Evolutionary conservation across 345 rosid genomes (phyloP).

Genomic region (Hypericum perforatum): DNA sequence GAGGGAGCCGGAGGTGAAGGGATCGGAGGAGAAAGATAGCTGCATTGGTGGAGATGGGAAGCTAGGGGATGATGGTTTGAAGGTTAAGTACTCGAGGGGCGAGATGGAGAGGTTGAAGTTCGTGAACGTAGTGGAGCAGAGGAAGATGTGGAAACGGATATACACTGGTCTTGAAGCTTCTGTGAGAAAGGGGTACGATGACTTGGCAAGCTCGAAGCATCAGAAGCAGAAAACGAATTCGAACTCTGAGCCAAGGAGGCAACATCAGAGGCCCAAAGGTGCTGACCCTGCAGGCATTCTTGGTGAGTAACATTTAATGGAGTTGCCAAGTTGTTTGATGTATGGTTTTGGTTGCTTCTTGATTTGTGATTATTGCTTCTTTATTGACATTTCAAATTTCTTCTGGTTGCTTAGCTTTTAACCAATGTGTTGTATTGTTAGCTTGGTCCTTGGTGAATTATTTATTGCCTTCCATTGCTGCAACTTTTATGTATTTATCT

Average conservation of each 20-base stretch:
- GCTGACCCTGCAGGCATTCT: conserved; percentile 25
- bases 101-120: conserved; percentile 74
- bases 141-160: conserved; percentile 48
- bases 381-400: too few species aligned
- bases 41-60: conserved; percentile 15
- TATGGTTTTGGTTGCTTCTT: background rate
- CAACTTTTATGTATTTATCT: too few species aligned
- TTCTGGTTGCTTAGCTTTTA: too few species aligned
- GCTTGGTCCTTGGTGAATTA: too few species aligned
- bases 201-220: conserved; percentile 33
- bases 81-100: conserved; percentile 38
- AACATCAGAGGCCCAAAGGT: conserved; percentile 11
- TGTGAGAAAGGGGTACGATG: conserved; percentile 43
- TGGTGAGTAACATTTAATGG: conserved; percentile 20
- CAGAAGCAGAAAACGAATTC: conserved; percentile 19
- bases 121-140: conserved; percentile 42
- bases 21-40: conserved; percentile 10
- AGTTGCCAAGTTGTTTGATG: background rate
- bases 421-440: too few species aligned
- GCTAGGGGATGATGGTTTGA: conserved; percentile 10
- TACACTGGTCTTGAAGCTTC: conserved; percentile 42
- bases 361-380: background rate
- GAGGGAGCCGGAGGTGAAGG: conserved; percentile 14
- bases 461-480: too few species aligned
- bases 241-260: conserved; percentile 21